These are phyloP conservation scores for Trichoderma endophyticum DNA, from an alignment of 2,329 filamentous ascomycete species.

Conservation along the genomic window DNA sequence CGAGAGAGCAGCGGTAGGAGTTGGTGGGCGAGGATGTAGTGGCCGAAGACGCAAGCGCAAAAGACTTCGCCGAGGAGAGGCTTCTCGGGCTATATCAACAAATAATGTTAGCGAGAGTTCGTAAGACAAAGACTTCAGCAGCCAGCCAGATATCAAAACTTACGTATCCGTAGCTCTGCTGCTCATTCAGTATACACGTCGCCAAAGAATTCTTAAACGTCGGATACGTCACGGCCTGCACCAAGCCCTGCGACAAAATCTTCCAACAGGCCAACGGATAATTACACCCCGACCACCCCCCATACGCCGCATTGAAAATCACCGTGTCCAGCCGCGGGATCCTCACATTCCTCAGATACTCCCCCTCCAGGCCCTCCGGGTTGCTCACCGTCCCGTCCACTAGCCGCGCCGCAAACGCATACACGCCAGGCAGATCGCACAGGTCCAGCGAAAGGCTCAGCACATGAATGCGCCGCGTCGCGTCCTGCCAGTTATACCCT, in stretches of 20 bases:
- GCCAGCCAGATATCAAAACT: too few species aligned
- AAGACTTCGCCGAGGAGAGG: constrained; percentile 77
- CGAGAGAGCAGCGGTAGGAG: constrained; percentile 70
- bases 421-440: constrained; percentile 54
- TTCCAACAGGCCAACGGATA: constrained; percentile 58
- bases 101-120: too few species aligned
- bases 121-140: neutral
- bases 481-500: constrained; percentile 33
- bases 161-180: constrained; percentile 36
- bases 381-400: constrained; percentile 45
- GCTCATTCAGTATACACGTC: constrained; percentile 43
- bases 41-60: constrained; percentile 89
- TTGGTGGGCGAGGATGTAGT: constrained; percentile 84
- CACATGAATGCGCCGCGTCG: constrained; percentile 54
- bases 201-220: constrained; percentile 65
- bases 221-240: constrained; percentile 72
- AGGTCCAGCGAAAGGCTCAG: constrained; percentile 58
- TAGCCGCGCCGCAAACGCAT: constrained; percentile 47
- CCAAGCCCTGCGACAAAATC: constrained; percentile 56
- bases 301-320: constrained; percentile 84
- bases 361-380: constrained; percentile 37
- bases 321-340: constrained; percentile 74
- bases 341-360: constrained; percentile 42
- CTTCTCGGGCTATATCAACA: constrained; percentile 43
- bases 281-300: constrained; percentile 78